A percentile compares a stretch with the other conserved stretches of the same genome.
These are phyloP conservation scores for Pseudonitzschia delicatissima DNA, from an alignment of 108 stramenopile genomes.

Conservation along the genomic window DNA sequence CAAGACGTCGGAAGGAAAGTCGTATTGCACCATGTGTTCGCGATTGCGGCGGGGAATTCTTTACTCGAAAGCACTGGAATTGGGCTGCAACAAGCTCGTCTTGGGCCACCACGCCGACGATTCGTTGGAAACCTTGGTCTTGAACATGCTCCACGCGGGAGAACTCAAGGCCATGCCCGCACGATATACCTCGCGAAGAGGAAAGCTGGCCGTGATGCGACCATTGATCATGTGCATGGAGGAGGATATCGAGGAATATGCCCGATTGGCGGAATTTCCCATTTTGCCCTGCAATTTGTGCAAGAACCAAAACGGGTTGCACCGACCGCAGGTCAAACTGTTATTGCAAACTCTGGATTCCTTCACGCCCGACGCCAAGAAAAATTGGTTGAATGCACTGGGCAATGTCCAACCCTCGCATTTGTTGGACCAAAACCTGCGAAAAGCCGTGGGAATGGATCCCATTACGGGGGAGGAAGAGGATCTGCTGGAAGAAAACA, in stretches of 20 bases:
- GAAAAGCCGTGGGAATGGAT: slow-evolving; percentile 45
- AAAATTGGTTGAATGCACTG: slow-evolving; percentile 39
- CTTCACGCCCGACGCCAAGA: slow-evolving; percentile 40
- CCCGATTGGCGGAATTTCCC: slow-evolving; percentile 29
- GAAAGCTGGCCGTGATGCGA: slow-evolving; percentile 37
- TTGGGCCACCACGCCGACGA: slow-evolving; percentile 55
- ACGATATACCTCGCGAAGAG: slow-evolving; percentile 35
- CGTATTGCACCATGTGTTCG: slow-evolving; percentile 41
- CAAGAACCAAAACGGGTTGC: slow-evolving; percentile 44
- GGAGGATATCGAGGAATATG: slow-evolving; percentile 39
- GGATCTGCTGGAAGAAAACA: slow-evolving; percentile 3
- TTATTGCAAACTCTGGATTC: slow-evolving; percentile 27
- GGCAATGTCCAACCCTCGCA: slow-evolving; percentile 42
- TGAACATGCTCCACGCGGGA: slow-evolving; percentile 48
- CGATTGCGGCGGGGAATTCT: slow-evolving; percentile 40
- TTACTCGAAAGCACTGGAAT: slow-evolving; percentile 33
- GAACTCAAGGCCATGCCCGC: slow-evolving; percentile 51
- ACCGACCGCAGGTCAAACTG: slow-evolving; percentile 43
- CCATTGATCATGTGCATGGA: slow-evolving; percentile 45
- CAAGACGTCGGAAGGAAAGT: slow-evolving; percentile 39
- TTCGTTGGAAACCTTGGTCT: slow-evolving; percentile 47
- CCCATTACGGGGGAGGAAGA: slow-evolving; percentile 41
- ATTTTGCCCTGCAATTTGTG: slow-evolving; percentile 56
- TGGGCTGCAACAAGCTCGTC: slow-evolving; percentile 40
- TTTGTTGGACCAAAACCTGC: slow-evolving; percentile 37